Base-by-base conservation (phyloP, 2,329 filamentous ascomycete species). In the Apiospora saccharicola region DNA sequence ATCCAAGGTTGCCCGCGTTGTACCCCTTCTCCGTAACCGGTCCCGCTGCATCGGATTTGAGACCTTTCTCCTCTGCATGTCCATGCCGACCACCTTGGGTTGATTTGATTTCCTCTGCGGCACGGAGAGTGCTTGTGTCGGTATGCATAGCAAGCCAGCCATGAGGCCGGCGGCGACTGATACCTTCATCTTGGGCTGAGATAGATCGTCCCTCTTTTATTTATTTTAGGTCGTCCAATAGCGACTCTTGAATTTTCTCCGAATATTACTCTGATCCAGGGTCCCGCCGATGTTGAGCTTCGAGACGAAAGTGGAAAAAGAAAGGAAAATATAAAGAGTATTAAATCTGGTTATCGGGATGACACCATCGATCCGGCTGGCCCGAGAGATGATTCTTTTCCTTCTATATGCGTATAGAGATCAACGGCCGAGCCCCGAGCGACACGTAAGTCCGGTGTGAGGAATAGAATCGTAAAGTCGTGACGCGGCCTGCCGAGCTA, bases 1-100 rank as follows among this genome's bases (percentile, higher is more conserved):
- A 75, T 90, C 87, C 61, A 91, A 80, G 2, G 76, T 79, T n/a
- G 83, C 84, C 67, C 81, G 76, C 6, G 89, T 79, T 0, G 85
- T 82, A 1, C 80, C 82, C 70, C 84, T 83, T 74, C 87, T 86
- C 70, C 82, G 83, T 77, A 86, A 77, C 71, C 82, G 81, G 75
- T 89, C 86, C 49, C 85, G 80, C 30, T 80, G 78, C 24, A 85
- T 73, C 3, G 86, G 86, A 71, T 88, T 81, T 57, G 76, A 69
- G 53, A 86, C 75, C 10, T 76, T 74, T 53, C 76, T 81, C 72
- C 85, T 83, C 73, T 87, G 81, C 5, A 86, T 84, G 53, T 84
- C 76, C 72, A 90, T 76, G 69, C 80, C 80, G 69, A 90, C 79
- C 6, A 90, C 86, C 53, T 82, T 85, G 1, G 85, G 83, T 26